Evolutionary conservation across 495 filamentous ascomycete genomes (phyloP), one percentile per base, ranked within the genome.

Genomic region (Sporormia fimetaria): DNA sequence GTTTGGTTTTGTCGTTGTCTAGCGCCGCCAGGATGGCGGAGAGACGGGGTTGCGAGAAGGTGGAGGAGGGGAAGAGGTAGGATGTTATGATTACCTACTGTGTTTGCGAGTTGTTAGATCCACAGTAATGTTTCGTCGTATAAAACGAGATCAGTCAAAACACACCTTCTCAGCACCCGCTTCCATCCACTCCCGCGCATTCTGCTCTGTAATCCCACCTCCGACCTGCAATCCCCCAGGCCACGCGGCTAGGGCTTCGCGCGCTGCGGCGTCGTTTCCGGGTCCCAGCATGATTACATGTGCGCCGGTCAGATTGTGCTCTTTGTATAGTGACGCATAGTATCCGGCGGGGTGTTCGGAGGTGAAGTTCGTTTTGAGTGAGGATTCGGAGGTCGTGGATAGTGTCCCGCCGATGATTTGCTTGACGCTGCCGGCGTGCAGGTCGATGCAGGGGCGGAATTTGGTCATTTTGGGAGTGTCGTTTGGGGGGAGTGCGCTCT

Each of bases 351-450:
- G 79, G 29, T 84, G 78, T 10, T 74, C 71, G 2, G 90, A 94
- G 21, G 92, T 75, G 61, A 83, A 84, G 60, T 98, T 96, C 41
- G 90, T 96, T 60, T 82, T 79, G 44, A 96, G 70, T 34, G 75
- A 69, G 17, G 68, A 51, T 15, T 70, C 69, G 0, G 72, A 64
- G 50, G 70, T 71, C 57, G 75, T 80, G 25, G 59, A 42, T 47
- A 96, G 70, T 0, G 90, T 95, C 29, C 87, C 87, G 37, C 90
- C 90, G 25, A 98, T 87, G 52, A 98, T 98, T 63, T 98, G 90
- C 66, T 98, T 98, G 21, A 98, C 90, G 58, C 83, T 74, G 5
- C 92, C 92, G 6, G 87, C 78, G 64, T 98, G 90, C 20, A 98
- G 72, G 63, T 98, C 90, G 61, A 98, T 96, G 59, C 90, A 98